Evolutionary conservation across 2,329 filamentous ascomycete species (phyloP).

Genomic region (Lachnellula hyalina): DNA sequence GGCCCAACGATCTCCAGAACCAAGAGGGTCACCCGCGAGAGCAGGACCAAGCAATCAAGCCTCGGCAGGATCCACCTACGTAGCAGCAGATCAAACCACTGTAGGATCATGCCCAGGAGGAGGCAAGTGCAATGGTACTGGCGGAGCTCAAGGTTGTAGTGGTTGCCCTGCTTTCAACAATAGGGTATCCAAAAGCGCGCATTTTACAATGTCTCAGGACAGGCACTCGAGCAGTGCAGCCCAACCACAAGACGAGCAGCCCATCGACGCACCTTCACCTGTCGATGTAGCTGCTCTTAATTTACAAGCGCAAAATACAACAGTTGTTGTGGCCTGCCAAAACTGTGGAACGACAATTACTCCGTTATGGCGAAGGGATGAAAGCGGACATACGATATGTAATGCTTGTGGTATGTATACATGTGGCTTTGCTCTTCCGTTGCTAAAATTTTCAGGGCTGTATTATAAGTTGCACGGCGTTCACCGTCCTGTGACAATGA

Average conservation of each 20-base stretch:
- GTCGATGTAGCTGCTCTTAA: constrained; percentile 45
- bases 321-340: constrained; percentile 82
- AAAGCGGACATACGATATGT: constrained; percentile 93
- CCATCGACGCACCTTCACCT: constrained; percentile 34
- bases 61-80: constrained; percentile 58
- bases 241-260: constrained; percentile 24
- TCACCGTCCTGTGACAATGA: constrained; percentile 95
- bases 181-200: constrained; percentile 80
- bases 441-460: constrained; percentile 53
- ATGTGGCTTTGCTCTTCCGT: neutral
- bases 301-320: constrained; percentile 41
- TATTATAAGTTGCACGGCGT: constrained; percentile 93
- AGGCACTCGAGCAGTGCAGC: constrained; percentile 18
- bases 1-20: constrained; percentile 24
- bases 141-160: constrained; percentile 88
- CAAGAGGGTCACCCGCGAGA: constrained; percentile 27
- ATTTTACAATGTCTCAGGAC: constrained; percentile 50
- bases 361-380: constrained; percentile 90
- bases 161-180: constrained; percentile 98
- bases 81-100: constrained; percentile 67
- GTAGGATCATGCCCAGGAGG: constrained; percentile 92
- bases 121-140: constrained; percentile 92
- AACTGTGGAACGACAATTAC: constrained; percentile 97
- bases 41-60: constrained; percentile 32
- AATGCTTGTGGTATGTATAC: constrained; percentile 83